Evolutionary conservation across 176 grass and related monocot genomes (phyloP), one percentile per base, ranked within the genome.

Genomic region (Oryza brachyantha): DNA sequence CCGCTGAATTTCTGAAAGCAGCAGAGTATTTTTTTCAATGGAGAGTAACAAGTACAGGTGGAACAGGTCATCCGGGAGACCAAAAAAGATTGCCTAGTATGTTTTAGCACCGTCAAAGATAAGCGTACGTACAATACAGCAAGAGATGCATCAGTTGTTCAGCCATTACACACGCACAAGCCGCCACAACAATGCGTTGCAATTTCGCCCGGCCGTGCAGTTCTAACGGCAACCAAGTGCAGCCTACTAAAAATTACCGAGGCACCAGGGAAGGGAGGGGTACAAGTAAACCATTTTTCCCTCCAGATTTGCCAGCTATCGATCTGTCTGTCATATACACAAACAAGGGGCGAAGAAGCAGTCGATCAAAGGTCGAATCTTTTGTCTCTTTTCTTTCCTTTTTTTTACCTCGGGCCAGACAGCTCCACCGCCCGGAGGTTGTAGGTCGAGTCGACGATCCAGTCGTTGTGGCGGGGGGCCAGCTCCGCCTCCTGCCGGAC

Each of bases 361-460:
- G 38, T 38, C 52, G 8, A 39, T 11, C 9, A 66, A 16, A 38
- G 55, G 40, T 32, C 12, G 52, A n/a, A 57, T 57, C n/a, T 11
- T 52, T 7, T 17, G 16, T 19, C 5, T 17, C 17, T 17, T 17
- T 1, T 50, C 27, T 10, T n/a, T 35, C 22, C 8, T 66, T 27
- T 8, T 12, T 12, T 35, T 83, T 75, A 97, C 83, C 93, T 90
- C 26, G 93, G 90, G 19, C 87, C 83, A 22, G 90, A 97, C 13
- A 97, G 76, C 55, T 97, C 90, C 22, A 72, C 71, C 1, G 85
- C 62, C 50, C 63, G 64, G 70, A 93, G 50, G 55, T 90, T 86
- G 66, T 86, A 64, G 29, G 85, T 93, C 5, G 93, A 92, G 66
- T 93, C 87, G 66, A 88, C 72, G 81, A 86, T 73, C 82, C 90